These are phyloP conservation scores for Plasmodium yoelii DNA, from an alignment of 169 alveolate species.

Conservation along the genomic window DNA sequence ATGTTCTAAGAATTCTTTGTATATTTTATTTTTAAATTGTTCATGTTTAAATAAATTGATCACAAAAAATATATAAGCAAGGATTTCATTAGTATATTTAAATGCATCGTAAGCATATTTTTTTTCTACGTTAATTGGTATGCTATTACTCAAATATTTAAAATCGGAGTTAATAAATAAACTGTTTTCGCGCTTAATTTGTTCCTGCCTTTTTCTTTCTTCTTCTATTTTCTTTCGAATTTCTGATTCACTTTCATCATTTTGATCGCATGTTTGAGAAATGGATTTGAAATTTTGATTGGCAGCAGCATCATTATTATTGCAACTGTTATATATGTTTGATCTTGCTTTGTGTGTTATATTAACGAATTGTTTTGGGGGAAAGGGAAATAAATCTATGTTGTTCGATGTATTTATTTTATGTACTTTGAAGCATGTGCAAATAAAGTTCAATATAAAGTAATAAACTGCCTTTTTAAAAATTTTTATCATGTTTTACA, in stretches of 20 bases:
- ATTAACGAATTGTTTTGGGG: slow-evolving; percentile 2
- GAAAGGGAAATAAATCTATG: slow-evolving; percentile 18
- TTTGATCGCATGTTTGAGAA: neutral
- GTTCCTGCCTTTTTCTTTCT: slow-evolving; percentile 43
- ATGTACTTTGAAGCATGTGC: slow-evolving; percentile 59
- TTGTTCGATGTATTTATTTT: slow-evolving; percentile 24
- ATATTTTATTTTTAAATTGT: slow-evolving; percentile 60
- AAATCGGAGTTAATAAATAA: slow-evolving; percentile 31
- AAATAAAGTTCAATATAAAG: slow-evolving; percentile 26
- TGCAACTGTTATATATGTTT: slow-evolving; percentile 2
- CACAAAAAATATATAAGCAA: slow-evolving; percentile 47
- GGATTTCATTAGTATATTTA: slow-evolving; percentile 58
- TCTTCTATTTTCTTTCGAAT: slow-evolving; percentile 50
- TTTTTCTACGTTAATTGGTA: slow-evolving; percentile 73
- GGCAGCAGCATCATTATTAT: neutral
- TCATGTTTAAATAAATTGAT: slow-evolving; percentile 70
- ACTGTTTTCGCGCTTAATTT: slow-evolving; percentile 41
- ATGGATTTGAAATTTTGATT: neutral
- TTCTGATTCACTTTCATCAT: slow-evolving; percentile 43
- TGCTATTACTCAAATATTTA: slow-evolving; percentile 49
- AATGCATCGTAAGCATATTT: slow-evolving; percentile 51
- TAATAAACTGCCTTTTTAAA: slow-evolving; percentile 21
- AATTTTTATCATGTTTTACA: slow-evolving; percentile 63
- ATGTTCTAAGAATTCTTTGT: slow-evolving; percentile 30
- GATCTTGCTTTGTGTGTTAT: slow-evolving; percentile 27